Conservation (phyloP, 371 early-diverging fungal genomes). For the Mucor plumbeus region DNA sequence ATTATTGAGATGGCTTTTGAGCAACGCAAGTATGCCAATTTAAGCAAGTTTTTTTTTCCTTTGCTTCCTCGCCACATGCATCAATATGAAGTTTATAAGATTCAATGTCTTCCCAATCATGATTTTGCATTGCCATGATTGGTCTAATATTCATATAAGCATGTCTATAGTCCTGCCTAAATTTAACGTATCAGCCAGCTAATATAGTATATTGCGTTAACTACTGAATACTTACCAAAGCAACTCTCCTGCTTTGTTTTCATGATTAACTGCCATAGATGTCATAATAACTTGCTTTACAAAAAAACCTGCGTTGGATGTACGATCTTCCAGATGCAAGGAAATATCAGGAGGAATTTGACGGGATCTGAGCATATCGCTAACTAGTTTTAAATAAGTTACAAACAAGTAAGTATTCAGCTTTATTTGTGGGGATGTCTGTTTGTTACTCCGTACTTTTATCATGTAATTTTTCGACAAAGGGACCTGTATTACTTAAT, state of each 20-base stretch:
- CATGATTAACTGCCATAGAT: constrained; percentile 26
- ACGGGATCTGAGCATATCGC: background rate
- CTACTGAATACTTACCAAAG: constrained; percentile 6
- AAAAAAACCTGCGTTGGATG: constrained; percentile 11
- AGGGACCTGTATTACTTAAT: constrained; percentile 7
- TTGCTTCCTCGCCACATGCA: constrained; percentile 10
- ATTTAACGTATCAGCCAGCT: background rate
- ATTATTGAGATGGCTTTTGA: constrained; percentile 20
- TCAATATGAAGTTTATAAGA: constrained; percentile 12
- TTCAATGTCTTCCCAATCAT: constrained; percentile 20
- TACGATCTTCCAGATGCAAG: constrained; percentile 3
- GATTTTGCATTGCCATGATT: constrained; percentile 13
- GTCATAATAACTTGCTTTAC: background rate
- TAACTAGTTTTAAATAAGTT: background rate
- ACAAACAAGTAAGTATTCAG: background rate
- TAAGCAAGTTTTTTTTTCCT: background rate
- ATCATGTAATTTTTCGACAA: background rate
- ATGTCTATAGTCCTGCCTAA: constrained; percentile 26
- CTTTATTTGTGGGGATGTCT: too few species aligned
- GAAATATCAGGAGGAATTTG: constrained; percentile 7
- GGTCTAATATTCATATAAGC: constrained; percentile 23
- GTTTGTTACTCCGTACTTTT: background rate
- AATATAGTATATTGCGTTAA: background rate
- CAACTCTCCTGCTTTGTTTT: constrained; percentile 17
- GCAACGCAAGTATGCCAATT: constrained; percentile 16